Conservation (phyloP, 2,329 filamentous ascomycete species). For the Madurella fahalii region DNA sequence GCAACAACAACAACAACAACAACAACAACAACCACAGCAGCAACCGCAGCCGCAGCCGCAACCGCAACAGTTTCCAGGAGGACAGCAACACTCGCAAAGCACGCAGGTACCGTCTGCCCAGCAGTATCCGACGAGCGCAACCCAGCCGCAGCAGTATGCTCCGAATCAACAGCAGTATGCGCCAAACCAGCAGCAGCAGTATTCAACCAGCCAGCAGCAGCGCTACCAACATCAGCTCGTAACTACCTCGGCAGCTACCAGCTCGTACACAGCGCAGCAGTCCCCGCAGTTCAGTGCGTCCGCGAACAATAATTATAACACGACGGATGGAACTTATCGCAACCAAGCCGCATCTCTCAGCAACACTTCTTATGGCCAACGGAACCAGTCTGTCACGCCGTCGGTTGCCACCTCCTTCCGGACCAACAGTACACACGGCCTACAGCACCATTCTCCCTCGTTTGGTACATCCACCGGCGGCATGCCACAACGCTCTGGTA, state of each 20-base stretch:
- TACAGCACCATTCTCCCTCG: constrained; percentile 21
- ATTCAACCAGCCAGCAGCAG: constrained; percentile 22
- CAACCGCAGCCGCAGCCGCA: constrained; percentile 20
- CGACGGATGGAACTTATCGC: constrained; percentile 26
- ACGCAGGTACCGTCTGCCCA: constrained; percentile 15
- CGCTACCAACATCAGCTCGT: constrained; percentile 28
- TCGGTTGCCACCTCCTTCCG: constrained; percentile 18
- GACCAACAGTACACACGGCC: constrained; percentile 17
- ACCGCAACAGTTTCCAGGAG: constrained; percentile 20
- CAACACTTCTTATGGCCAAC: constrained; percentile 23
- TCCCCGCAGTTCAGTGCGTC: constrained; percentile 28
- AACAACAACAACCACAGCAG: too few species aligned
- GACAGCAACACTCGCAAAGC: constrained; percentile 15
- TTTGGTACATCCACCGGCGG: constrained; percentile 10
- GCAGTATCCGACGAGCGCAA: constrained; percentile 19
- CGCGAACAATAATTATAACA: constrained; percentile 20
- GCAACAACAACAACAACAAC: too few species aligned
- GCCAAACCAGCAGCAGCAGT: constrained; percentile 19
- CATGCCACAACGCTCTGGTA: constrained; percentile 20
- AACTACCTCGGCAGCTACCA: constrained; percentile 19
- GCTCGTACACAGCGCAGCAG: constrained; percentile 26
- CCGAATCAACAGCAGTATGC: constrained; percentile 24
- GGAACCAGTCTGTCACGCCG: constrained; percentile 21
- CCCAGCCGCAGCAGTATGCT: constrained; percentile 21
- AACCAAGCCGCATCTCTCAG: constrained; percentile 18